Base-by-base conservation (phyloP, 2,329 filamentous ascomycete species). In the Neoscytalidium dimidiatum region DNA sequence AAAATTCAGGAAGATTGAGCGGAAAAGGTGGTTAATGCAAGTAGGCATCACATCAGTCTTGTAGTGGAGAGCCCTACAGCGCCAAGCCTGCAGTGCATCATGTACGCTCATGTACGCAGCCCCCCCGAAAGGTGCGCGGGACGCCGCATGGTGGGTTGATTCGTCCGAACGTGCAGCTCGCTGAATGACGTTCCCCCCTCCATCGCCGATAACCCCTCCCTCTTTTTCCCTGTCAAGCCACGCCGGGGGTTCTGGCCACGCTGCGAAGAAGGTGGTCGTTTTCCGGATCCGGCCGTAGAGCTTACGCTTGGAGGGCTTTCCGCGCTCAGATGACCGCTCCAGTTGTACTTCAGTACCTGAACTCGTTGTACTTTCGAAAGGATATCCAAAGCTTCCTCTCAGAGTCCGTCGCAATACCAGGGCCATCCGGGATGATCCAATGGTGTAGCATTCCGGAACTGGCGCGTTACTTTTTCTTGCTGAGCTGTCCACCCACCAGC, bases 21-120 rank as follows among this genome's bases (percentile, higher is more conserved):
- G n/a, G n/a, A n/a, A n/a, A n/a, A n/a, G n/a, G n/a, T 48, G 11
- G 2, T 26, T 17, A 11, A 11, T 13, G 44, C 21, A 26, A 1
- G 19, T 13, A 23, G 44, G 28, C 9, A 35, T 21, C n/a, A 21
- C 35, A 29, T 17, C 23, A 11, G 28, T 33, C 29, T 52, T 52
- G 49, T 52, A 52, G 28, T 52, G 49, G 49, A 19, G 49, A 33
- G 49, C 49, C 49, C 49, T 52, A 52, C 28, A n/a, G 49, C 49
- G 49, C 49, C 49, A 52, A 52, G 49, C 5, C 49, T 33, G 49
- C 49, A 21, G 21, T 52, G 49, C 49, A 33, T 21, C n/a, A n/a
- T n/a, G n/a, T n/a, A n/a, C n/a, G n/a, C n/a, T n/a, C n/a, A 52
- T 33, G 49, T 35, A 52, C 28, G 29, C 9, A 29, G 14, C 38